Conservation (phyloP, 73 alveolate genomes). For the Diophrys appendiculata region DNA sequence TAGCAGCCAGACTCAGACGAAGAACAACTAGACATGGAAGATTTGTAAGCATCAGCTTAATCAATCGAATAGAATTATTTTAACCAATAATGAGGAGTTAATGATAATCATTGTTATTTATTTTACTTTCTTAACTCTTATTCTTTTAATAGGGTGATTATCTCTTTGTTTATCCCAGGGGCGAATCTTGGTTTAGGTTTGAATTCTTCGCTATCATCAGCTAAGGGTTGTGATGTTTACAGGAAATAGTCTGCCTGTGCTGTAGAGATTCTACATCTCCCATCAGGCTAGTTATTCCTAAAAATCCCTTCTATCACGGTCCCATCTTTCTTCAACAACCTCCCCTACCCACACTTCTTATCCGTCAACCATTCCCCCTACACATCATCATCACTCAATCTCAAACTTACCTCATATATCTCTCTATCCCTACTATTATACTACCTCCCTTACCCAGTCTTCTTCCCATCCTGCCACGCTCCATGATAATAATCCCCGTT, state of each 20-base stretch:
- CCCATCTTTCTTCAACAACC: no score
- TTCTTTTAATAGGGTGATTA: no score
- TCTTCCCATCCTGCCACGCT: conserved; percentile 4
- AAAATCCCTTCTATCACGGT: no score
- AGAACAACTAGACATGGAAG: conserved; percentile 5
- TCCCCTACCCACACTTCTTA: no score
- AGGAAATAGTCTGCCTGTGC: background rate
- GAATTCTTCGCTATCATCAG: background rate
- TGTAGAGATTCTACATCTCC: background rate
- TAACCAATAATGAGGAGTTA: no score
- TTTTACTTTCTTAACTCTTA: no score
- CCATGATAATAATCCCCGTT: conserved; percentile 19
- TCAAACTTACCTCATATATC: background rate
- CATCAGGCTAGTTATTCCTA: no score
- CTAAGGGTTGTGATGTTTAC: background rate
- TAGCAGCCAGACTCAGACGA: conserved; percentile 67
- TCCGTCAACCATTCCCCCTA: background rate
- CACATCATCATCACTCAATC: no score
- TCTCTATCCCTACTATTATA: conserved; percentile 24
- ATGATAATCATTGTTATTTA: no score
- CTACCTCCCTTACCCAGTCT: conserved; percentile 8
- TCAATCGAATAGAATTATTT: no score
- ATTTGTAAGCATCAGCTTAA: background rate
- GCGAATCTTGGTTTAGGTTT: background rate
- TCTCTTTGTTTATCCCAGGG: no score